Percentiles rank a stretch among this genome's conserved stretches.
Conservation (phyloP, 2,329 filamentous ascomycete genomes). For the Laburnicola sp. region DNA sequence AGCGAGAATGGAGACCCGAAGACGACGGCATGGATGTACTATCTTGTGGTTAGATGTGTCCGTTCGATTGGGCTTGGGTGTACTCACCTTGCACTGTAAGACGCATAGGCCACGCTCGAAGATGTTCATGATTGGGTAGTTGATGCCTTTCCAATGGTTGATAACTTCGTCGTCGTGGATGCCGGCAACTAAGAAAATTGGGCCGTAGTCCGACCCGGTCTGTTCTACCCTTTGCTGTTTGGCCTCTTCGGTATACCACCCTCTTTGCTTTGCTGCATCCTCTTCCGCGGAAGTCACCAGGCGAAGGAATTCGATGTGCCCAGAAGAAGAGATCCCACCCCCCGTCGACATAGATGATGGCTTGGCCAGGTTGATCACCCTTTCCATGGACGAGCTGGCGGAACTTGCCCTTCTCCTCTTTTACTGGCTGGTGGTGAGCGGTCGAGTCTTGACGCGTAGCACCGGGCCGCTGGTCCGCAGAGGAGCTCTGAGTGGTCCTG, state of each 20-base stretch:
- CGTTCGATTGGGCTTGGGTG: constrained; percentile 7
- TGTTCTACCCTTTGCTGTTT: constrained; percentile 64
- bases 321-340: constrained; percentile 94
- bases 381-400: constrained; percentile 69
- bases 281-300: constrained; percentile 75
- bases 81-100: constrained; percentile 81
- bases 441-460: constrained; percentile 37
- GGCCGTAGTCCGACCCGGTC: constrained; percentile 72
- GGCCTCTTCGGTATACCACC: constrained; percentile 73
- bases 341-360: constrained; percentile 91
- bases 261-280: constrained; percentile 64
- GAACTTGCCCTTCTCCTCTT: constrained; percentile 67
- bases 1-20: constrained; percentile 91
- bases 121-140: constrained; percentile 99
- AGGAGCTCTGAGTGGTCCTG: constrained; percentile 23
- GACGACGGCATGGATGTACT: constrained; percentile 86
- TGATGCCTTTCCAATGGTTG: constrained; percentile 94
- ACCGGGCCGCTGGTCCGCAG: constrained; percentile 26
- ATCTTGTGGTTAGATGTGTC: constrained; percentile 7
- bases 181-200: constrained; percentile 86
- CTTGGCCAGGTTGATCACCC: constrained; percentile 74
- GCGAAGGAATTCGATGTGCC: constrained; percentile 92
- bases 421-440: constrained; percentile 36
- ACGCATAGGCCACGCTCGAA: constrained; percentile 95
- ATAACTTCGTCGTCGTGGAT: constrained; percentile 95